phyloP scores from a whole-genome alignment of 805 yeast genomes.

The Torulaspora delbrueckii region DNA sequence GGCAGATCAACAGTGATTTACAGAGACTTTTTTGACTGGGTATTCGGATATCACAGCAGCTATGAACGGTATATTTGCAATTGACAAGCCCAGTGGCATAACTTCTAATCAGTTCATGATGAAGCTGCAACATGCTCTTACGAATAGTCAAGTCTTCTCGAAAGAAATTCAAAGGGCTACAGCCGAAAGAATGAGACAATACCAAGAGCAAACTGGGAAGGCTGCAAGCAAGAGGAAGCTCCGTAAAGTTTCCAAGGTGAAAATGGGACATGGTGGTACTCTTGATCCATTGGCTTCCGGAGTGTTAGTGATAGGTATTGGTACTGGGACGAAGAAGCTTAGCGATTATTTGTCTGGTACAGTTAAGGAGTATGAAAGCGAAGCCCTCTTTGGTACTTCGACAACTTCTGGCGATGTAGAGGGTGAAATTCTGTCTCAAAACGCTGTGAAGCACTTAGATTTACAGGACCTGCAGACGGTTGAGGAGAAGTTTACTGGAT shows the following conservation, averaged over 20 bases:
- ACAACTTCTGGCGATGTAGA: slow-evolving; percentile 94
- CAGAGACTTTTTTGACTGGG: not conserved
- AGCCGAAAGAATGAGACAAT: slow-evolving; percentile 42
- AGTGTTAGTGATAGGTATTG: slow-evolving; percentile 86
- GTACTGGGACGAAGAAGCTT: slow-evolving; percentile 79
- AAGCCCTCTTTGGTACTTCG: slow-evolving; percentile 80
- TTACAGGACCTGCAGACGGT: slow-evolving; percentile 46
- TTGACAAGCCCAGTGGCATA: slow-evolving; percentile 82
- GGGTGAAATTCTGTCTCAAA: slow-evolving; percentile 68
- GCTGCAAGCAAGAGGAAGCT: slow-evolving; percentile 49
- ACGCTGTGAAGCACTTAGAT: slow-evolving; percentile 53
- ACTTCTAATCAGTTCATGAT: slow-evolving; percentile 72
- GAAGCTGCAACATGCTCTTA: slow-evolving; percentile 58
- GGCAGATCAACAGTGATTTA: not conserved
- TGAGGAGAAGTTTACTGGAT: slow-evolving; percentile 68
- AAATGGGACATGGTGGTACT: slow-evolving; percentile 98
- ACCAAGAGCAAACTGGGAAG: slow-evolving; percentile 38
- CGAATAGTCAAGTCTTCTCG: slow-evolving; percentile 53
- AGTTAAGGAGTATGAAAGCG: slow-evolving; percentile 73
- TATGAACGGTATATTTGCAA: slow-evolving; percentile 93
- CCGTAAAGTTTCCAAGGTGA: slow-evolving; percentile 52
- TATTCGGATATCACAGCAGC: not conserved
- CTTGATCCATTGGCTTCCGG: slow-evolving; percentile 96
- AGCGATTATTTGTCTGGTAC: slow-evolving; percentile 69
- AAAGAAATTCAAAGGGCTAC: slow-evolving; percentile 48